A percentile compares a stretch with the other conserved stretches of the same genome.
phyloP scores from a whole-genome alignment of 176 grass and related monocot genomes.

The Puya raimondii region DNA sequence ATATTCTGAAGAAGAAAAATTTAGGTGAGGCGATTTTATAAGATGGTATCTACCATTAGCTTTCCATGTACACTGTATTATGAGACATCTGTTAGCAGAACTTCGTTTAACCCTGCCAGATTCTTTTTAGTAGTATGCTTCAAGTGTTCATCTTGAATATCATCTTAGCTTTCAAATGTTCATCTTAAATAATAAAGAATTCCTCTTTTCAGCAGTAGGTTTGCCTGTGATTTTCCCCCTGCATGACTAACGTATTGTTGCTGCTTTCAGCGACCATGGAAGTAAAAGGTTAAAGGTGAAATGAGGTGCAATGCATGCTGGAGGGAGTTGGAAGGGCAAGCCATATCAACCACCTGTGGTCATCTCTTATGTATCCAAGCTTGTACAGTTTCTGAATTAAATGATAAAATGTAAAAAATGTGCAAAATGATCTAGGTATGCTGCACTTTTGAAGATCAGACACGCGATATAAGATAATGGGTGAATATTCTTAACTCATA shows the following conservation, averaged over 20 bases:
- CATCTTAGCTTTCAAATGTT: not conserved
- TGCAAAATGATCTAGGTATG: not conserved
- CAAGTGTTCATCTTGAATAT: not conserved
- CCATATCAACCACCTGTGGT: constrained; percentile 75
- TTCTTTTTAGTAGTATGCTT: not conserved
- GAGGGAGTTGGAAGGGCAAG: constrained; percentile 69
- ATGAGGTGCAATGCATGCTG: constrained; percentile 98
- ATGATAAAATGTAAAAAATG: not conserved
- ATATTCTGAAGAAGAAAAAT: no score
- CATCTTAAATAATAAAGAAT: not conserved
- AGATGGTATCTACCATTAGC: not conserved
- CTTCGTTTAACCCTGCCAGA: not conserved
- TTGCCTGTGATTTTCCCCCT: not conserved
- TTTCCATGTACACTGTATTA: not conserved
- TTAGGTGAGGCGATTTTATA: not conserved
- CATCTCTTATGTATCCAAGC: constrained; percentile 73
- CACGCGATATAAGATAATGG: not conserved
- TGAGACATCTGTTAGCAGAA: not conserved
- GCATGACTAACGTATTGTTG: constrained; percentile 8
- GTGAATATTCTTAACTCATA: constrained; percentile 16
- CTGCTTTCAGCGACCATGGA: not conserved
- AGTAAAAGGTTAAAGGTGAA: constrained; percentile 4
- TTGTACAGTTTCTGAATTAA: constrained; percentile 9
- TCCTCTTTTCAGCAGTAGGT: not conserved
- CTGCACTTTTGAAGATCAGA: constrained; percentile 4